Percentiles rank a stretch among this genome's conserved stretches.
phyloP scores from a whole-genome alignment of 441 rosid species.

The Erysimum pusillum region DNA sequence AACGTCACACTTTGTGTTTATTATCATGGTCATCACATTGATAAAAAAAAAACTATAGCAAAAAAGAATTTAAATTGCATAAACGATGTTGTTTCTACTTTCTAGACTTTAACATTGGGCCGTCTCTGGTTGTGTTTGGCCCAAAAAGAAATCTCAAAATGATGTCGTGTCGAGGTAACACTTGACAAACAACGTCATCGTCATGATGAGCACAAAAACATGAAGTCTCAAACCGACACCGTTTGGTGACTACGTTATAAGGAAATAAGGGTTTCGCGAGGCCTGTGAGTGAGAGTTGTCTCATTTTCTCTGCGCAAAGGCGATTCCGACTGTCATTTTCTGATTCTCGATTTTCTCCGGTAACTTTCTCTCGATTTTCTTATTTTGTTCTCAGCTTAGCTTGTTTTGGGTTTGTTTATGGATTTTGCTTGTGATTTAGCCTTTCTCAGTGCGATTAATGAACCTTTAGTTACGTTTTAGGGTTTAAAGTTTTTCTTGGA shows the following conservation, averaged over 20 bases:
- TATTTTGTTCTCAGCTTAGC: neutral
- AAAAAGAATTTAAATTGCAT: too few relatives aligned
- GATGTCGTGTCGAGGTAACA: too few relatives aligned
- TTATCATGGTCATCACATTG: too few relatives aligned
- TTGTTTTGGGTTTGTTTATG: neutral
- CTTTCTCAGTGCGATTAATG: constrained; percentile 9
- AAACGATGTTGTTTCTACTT: neutral
- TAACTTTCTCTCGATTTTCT: neutral
- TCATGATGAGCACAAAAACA: neutral
- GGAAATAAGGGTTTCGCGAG: neutral
- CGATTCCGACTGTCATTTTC: neutral
- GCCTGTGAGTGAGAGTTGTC: neutral
- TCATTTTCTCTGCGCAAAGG: neutral
- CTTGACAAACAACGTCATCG: too few relatives aligned
- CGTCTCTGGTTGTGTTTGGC: neutral
- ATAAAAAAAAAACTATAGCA: too few relatives aligned
- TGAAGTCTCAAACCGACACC: neutral
- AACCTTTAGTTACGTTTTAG: constrained; percentile 12
- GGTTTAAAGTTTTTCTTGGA: neutral
- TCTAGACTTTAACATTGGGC: neutral
- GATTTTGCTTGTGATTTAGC: neutral
- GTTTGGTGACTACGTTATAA: neutral
- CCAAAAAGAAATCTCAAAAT: too few relatives aligned
- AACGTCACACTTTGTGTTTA: too few relatives aligned
- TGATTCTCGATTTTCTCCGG: neutral